Percentiles rank a stretch among this genome's conserved stretches.
Evolutionary conservation across 768 basidiomycete genomes (phyloP).

Genomic region (Amanita thiersii): DNA sequence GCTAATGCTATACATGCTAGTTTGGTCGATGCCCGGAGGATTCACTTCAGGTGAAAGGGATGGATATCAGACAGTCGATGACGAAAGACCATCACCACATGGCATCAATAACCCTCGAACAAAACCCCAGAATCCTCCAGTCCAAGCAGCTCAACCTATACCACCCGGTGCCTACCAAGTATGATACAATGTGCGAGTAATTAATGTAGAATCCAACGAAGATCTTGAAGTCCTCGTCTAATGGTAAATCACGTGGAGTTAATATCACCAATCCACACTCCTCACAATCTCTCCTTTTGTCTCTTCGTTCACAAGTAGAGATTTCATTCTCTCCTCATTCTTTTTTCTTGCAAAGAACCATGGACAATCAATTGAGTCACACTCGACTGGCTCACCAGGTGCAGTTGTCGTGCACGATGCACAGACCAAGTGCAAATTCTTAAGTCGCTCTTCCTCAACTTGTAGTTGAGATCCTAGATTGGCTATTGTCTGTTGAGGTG

Average conservation of each 20-base stretch:
- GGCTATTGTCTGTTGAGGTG: slow-evolving; percentile 47
- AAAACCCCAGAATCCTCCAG: slow-evolving; percentile 15
- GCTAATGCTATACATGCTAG: slow-evolving; percentile 23
- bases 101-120: slow-evolving; percentile 12
- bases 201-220: slow-evolving; percentile 13
- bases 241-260: too few relatives aligned
- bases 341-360: slow-evolving; percentile 72
- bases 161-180: slow-evolving; percentile 35
- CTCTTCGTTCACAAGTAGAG: slow-evolving; percentile 24
- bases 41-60: slow-evolving; percentile 48
- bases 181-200: too few relatives aligned
- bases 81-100: slow-evolving; percentile 26
- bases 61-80: slow-evolving; percentile 59
- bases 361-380: slow-evolving; percentile 82
- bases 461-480: slow-evolving; percentile 47
- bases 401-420: slow-evolving; percentile 55
- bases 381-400: slow-evolving; percentile 52
- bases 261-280: not conserved
- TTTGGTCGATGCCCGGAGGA: slow-evolving; percentile 76
- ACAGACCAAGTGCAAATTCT: slow-evolving; percentile 62
- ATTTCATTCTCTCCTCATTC: slow-evolving; percentile 34
- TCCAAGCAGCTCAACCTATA: slow-evolving; percentile 15
- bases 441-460: slow-evolving; percentile 44
- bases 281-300: slow-evolving; percentile 10
- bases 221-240: not conserved